Conservation (phyloP, 2,329 filamentous ascomycete species). For the Claviceps sorghi region DNA sequence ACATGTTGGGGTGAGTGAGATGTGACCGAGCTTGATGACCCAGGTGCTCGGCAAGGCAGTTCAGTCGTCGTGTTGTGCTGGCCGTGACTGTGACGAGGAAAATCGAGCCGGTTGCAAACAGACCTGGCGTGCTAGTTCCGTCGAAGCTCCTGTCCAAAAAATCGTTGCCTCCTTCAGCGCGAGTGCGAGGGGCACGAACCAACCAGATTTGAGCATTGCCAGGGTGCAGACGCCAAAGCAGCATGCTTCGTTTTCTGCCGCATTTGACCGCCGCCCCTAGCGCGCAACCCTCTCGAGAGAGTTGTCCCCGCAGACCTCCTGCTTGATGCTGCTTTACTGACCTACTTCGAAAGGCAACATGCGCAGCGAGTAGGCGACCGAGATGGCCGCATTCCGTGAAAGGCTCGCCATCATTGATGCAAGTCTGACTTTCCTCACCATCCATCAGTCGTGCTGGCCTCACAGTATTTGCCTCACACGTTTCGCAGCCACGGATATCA, state of each 20-base stretch:
- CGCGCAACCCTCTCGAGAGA: no score
- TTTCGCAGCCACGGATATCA: no score
- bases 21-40: constrained; percentile 3
- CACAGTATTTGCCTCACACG: no score
- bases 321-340: no score
- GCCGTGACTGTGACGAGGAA: background rate
- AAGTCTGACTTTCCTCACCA: no score
- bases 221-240: background rate
- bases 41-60: constrained; percentile 6
- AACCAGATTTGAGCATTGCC: background rate
- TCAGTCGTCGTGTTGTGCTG: background rate
- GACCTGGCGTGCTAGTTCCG: background rate
- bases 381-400: no score
- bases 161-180: constrained; percentile 2
- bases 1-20: constrained; percentile 52
- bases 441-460: no score
- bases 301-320: no score
- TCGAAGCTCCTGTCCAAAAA: constrained; percentile 6
- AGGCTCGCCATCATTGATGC: no score
- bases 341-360: no score
- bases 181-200: background rate
- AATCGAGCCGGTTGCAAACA: constrained; percentile 1
- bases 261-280: background rate
- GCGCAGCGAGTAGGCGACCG: no score
- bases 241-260: background rate